Base-by-base conservation (phyloP, 2,329 filamentous ascomycete genomes). In the Fusarium abutilonis region DNA sequence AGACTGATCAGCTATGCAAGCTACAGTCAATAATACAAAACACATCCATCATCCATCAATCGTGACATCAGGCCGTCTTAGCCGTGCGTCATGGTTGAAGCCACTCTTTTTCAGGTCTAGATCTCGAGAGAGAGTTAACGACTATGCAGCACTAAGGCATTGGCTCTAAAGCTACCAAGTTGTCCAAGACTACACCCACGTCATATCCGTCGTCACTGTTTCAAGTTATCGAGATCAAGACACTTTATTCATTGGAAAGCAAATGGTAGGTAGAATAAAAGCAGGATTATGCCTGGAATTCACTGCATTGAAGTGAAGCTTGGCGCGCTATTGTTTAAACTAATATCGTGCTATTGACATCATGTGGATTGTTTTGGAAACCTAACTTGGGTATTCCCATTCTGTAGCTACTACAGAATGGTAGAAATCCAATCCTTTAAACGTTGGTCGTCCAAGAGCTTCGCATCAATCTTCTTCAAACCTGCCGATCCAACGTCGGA, bases 161-260 rank as follows among this genome's bases (percentile, higher is more conserved):
- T 42, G 40, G 41, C 28, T 7, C 5, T 5, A 11, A 9, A n/a
- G 11, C 29, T 26, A 48, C 49, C 19, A 26, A 14, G 45, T 28
- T 14, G 11, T 9, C 10, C 19, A 23, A 40, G 38, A n/a, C 19
- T 40, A 44, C 55, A 60, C 48, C 42, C 55, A 60, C 56, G 56
- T 60, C 56, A 60, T 60, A 31, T n/a, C 26, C 9, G 15, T 19
- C 56, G 56, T 60, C 56, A 60, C 56, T 13, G 40, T 58, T 42
- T 51, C 34, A 36, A 21, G 34, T 19, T 57, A 58, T 58, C 34
- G 52, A 57, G 44, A 57, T 57, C 34, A 14, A 52, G 44, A 44
- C n/a, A 39, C 11, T 5, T 23, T 29, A 4, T 35, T 19, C 21
- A 38, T n/a, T n/a, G 35, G 3, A 2, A 2, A 26, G 11, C 38